Percentiles rank a stretch among this genome's conserved stretches.
phyloP scores from a whole-genome alignment of 2,329 filamentous ascomycete genomes.

The Xylariaceae sp. region DNA sequence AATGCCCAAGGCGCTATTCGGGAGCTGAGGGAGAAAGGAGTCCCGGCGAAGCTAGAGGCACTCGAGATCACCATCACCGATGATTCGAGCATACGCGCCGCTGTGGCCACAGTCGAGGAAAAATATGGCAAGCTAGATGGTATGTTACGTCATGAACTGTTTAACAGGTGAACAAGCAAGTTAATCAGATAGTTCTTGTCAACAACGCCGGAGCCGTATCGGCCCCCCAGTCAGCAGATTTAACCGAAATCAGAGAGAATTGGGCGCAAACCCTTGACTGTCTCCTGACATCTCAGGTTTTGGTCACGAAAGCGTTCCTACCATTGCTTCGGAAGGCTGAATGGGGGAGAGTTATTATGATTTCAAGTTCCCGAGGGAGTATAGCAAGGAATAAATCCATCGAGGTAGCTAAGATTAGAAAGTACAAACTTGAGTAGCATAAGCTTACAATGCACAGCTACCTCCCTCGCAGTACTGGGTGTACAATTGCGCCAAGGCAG shows the following conservation, averaged over 20 bases:
- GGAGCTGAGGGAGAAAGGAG: slow-evolving; percentile 13
- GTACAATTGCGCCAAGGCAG: slow-evolving; percentile 19
- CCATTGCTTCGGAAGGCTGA: slow-evolving; percentile 19
- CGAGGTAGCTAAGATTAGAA: slow-evolving; percentile 1
- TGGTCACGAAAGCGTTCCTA: slow-evolving; percentile 19
- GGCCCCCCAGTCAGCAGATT: slow-evolving; percentile 17
- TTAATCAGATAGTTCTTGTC: slow-evolving; percentile 13
- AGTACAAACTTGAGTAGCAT: background rate
- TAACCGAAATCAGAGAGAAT: slow-evolving; percentile 17
- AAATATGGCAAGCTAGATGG: slow-evolving; percentile 23
- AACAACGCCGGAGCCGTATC: slow-evolving; percentile 15
- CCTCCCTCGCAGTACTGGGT: slow-evolving; percentile 18
- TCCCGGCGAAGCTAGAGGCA: slow-evolving; percentile 20
- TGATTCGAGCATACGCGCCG: slow-evolving; percentile 21
- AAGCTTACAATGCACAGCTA: slow-evolving; percentile 7
- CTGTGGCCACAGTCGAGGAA: slow-evolving; percentile 18
- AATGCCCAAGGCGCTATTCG: slow-evolving; percentile 19
- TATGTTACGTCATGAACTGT: background rate
- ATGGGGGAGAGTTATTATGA: slow-evolving; percentile 20
- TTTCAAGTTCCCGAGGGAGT: slow-evolving; percentile 12
- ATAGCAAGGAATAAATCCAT: slow-evolving; percentile 12
- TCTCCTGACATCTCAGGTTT: slow-evolving; percentile 18
- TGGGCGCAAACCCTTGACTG: slow-evolving; percentile 17
- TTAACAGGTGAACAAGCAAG: background rate
- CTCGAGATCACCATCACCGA: slow-evolving; percentile 21